Base-by-base conservation (phyloP, 768 basidiomycete genomes). In the Strobilomyces dryophilus region DNA sequence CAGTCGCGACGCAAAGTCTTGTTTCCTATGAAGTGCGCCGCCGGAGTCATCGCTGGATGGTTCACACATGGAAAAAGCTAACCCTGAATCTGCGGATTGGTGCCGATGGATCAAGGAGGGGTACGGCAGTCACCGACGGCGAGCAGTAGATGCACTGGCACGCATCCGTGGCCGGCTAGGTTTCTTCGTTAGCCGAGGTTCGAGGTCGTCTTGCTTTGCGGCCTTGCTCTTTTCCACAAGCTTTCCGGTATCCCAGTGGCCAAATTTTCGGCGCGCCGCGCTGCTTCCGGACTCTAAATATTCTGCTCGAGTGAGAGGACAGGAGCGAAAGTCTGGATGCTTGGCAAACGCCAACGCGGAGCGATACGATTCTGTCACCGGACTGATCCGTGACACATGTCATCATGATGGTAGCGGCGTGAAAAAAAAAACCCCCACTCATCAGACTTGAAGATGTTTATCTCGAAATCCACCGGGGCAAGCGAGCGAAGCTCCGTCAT, bases 241-340 rank as follows among this genome's bases (percentile, higher is more conserved):
- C 14, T 54, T 65, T 4, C 50, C 58, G 3, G 61, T 60, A 53
- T 78, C 80, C 84, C 83, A 83, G 54, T 82, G 80, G 24, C 69
- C 74, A 70, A 94, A 91, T 64, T 88, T 91, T 53, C 85, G 77
- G 57, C 90, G 79, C 53, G 82, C 82, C 52, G 87, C 86, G 54
- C 75, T 80, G 59, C 83, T 87, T 34, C 94, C 94, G 55, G 79
- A 79, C 71, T 98, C 94, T 45, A 81, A 73, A 70, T 95, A 98
- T 66, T 98, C 93, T 45, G 80, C 82, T 41, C 87, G 75, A 5
- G 91, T 91, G 56, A 92, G 81, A 29, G 81, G 77, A 18, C 74
- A 71, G 31, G 74, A 69, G 1, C 73, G 47, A 59, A 87, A 85
- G 37, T 74, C 73, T 24, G 81, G 71, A 18, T 74, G 72, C 47